These are phyloP conservation scores for Fusarium tjaetaba DNA, from an alignment of 2,329 filamentous ascomycete genomes.

Conservation along the genomic window DNA sequence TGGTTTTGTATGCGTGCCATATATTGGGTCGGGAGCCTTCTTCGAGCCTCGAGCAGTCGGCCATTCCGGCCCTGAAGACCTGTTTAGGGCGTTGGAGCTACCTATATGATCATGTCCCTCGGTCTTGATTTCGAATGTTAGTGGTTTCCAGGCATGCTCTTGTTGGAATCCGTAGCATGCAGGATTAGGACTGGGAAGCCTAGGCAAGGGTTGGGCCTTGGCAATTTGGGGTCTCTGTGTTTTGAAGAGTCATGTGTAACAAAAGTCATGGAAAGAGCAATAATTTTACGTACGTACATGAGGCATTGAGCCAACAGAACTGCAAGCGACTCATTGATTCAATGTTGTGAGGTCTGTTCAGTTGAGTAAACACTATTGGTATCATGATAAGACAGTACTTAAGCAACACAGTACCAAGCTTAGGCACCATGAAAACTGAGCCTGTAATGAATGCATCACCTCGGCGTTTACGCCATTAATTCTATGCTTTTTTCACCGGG, in stretches of 20 bases:
- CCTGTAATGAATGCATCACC: background rate
- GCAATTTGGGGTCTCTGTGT: constrained; percentile 14
- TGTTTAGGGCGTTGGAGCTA: background rate
- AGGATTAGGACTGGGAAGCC: constrained; percentile 36
- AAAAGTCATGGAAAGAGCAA: constrained; percentile 44
- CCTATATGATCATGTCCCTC: background rate
- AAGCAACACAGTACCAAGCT: background rate
- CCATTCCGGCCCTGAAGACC: constrained; percentile 9
- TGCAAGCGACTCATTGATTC: constrained; percentile 9
- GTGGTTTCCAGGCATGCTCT: constrained; percentile 38
- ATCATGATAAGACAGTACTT: background rate
- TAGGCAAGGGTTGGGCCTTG: constrained; percentile 24
- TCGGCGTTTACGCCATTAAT: background rate
- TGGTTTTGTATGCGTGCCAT: constrained; percentile 31
- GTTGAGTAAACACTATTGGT: background rate
- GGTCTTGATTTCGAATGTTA: constrained; percentile 21
- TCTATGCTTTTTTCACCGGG: background rate
- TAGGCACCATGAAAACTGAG: background rate
- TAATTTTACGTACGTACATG: constrained; percentile 39
- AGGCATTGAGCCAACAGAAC: background rate
- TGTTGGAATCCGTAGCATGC: constrained; percentile 43
- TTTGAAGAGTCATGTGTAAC: constrained; percentile 41
- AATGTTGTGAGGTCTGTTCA: background rate
- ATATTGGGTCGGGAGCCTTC: constrained; percentile 2
- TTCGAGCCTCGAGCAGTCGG: constrained; percentile 11